Conservation (phyloP, 2,329 filamentous ascomycete species). For the Colletotrichum higginsianum region DNA sequence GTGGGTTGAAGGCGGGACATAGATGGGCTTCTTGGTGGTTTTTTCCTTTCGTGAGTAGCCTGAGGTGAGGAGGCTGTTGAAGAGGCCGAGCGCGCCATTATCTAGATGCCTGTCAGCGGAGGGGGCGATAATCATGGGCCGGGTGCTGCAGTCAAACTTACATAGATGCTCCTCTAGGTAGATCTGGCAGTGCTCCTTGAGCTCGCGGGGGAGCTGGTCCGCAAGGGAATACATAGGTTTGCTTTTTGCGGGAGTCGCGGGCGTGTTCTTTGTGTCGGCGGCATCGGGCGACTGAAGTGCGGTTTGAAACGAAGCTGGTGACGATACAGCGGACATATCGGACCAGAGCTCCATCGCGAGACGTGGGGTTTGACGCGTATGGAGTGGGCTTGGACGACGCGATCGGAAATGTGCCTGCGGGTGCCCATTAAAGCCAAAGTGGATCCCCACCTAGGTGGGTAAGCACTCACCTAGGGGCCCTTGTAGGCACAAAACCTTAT, state of each 20-base stretch:
- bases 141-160: constrained; percentile 53
- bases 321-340: constrained; percentile 21
- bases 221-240: constrained; percentile 47
- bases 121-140: neutral
- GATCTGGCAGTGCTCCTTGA: constrained; percentile 77
- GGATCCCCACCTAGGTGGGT: neutral
- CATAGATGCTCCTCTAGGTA: constrained; percentile 83
- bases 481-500: too few relatives aligned
- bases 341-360: constrained; percentile 18
- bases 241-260: neutral
- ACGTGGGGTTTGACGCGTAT: constrained; percentile 37
- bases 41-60: constrained; percentile 56
- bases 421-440: constrained; percentile 32
- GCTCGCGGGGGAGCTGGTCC: constrained; percentile 71
- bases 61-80: constrained; percentile 70
- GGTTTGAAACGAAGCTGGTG: constrained; percentile 33
- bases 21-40: constrained; percentile 60
- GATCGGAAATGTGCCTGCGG: constrained; percentile 20
- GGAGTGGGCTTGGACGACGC: constrained; percentile 26
- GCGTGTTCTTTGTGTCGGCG: neutral
- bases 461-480: too few relatives aligned
- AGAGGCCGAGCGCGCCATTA: constrained; percentile 37
- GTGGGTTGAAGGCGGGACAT: constrained; percentile 79
- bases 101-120: constrained; percentile 18
- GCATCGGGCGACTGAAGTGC: constrained; percentile 30